These are phyloP conservation scores for Jatropha multifida DNA, from an alignment of 441 rosid species.

Conservation along the genomic window DNA sequence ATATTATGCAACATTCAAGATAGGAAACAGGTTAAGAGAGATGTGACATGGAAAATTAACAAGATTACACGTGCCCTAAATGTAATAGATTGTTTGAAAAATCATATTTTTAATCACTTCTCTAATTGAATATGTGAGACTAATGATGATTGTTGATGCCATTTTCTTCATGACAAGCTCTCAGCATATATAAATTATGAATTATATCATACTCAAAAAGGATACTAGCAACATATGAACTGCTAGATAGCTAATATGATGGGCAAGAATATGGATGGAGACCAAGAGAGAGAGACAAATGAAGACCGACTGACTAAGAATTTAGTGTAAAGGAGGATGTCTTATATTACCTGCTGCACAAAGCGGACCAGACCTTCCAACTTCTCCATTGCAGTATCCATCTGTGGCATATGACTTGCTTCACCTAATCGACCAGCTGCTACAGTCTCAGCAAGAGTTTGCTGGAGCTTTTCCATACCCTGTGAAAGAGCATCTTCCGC, in stretches of 20 bases:
- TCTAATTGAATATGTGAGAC: background rate
- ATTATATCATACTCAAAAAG: background rate
- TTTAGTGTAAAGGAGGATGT: conserved; percentile 15
- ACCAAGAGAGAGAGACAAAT: background rate
- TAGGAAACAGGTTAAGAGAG: background rate
- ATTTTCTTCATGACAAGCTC: conserved; percentile 2
- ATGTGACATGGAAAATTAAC: background rate
- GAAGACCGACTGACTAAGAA: background rate
- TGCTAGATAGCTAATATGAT: background rate
- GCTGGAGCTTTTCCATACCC: conserved; percentile 86
- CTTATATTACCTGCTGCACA: conserved; percentile 63
- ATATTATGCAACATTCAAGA: too few species aligned
- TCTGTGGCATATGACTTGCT: conserved; percentile 53
- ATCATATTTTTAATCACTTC: background rate
- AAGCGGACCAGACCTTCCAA: conserved; percentile 70
- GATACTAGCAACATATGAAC: background rate
- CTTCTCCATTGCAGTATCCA: conserved; percentile 70
- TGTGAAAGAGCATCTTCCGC: conserved; percentile 96
- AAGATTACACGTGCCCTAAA: background rate
- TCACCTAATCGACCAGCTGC: conserved; percentile 61
- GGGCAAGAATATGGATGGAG: background rate
- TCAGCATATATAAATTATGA: conserved; percentile 1
- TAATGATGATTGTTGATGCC: background rate
- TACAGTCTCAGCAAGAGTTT: conserved; percentile 57
- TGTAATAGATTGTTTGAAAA: background rate